Evolutionary conservation across 73 alveolate species (phyloP), one percentile per base, ranked within the genome.

Genomic region (Paramecium sexaurelia): DNA sequence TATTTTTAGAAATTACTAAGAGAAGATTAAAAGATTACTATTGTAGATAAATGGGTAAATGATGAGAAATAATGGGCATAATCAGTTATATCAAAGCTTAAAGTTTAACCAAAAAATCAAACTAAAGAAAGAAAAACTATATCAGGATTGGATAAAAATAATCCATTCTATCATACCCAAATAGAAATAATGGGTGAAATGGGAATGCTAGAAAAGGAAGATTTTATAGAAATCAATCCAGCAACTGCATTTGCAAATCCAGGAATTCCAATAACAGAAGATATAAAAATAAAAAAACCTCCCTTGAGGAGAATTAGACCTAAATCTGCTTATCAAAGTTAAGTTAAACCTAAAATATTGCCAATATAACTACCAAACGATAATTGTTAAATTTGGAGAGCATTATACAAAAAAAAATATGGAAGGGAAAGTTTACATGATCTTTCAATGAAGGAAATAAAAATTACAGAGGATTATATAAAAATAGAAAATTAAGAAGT

Each of bases 371-470:
- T 71, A 32, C 56, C 86, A n/a, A 71, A 37, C 35, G 86, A 71
- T 71, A 40, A 40, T 19, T 71, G 86, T 71, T 10, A 32, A 36
- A 71, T 71, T 10, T 71, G 86, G 86, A 71, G 35, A 40, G 86
- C 86, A 33, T 71, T 71, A 8, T 71, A 71, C 13, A 71, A 71
- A 19, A 71, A 71, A 37, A 71, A 71, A 71, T 71, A 71, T 37
- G 86, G 86, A 71, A 71, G 43, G 7, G 86, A 71, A 20, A 61
- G 83, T 61, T 36, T 35, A 20, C 57, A 37, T 71, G 86, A 71
- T 27, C 32, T 71, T 11, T 35, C 57, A 11, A 37, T 35, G 56
- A 35, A 71, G 13, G 57, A 71, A 71, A 71, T 71, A 15, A 71
- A 71, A 71, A 71, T 71, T 13, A 71, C 57, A 19, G 86, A 71